Evolutionary conservation across 345 rosid genomes (phyloP).

Genomic region (Pistacia integerrima): DNA sequence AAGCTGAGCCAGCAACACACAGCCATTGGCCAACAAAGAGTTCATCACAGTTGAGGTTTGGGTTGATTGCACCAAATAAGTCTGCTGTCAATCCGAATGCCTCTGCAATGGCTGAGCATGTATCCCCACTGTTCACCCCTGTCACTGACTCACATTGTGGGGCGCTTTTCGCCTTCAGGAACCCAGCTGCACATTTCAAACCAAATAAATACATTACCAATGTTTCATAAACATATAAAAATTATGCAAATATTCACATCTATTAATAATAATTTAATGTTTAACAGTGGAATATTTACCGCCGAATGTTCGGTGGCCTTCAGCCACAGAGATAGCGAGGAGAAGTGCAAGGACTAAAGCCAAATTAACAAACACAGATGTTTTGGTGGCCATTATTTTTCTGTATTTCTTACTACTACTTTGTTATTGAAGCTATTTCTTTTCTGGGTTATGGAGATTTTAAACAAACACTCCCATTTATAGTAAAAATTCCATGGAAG

Average conservation of each 20-base stretch:
- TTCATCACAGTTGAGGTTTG: conserved; percentile 31
- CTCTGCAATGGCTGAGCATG: conserved; percentile 10
- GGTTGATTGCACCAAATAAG: conserved; percentile 26
- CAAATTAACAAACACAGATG: too few relatives aligned
- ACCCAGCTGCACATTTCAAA: background rate
- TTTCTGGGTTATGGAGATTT: background rate
- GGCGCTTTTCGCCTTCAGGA: background rate
- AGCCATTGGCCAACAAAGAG: conserved; percentile 47
- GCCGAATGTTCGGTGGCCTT: too few relatives aligned
- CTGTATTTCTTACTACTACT: background rate
- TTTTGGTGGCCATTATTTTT: too few relatives aligned
- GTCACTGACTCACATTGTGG: conserved; percentile 19
- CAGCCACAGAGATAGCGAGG: too few relatives aligned
- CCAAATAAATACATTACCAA: too few relatives aligned
- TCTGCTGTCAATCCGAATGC: background rate
- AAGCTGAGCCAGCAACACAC: conserved; percentile 26
- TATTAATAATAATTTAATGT: too few relatives aligned
- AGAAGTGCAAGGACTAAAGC: too few relatives aligned
- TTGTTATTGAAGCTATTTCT: background rate
- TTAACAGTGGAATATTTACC: too few relatives aligned
- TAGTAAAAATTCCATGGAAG: background rate
- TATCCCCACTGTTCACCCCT: conserved; percentile 13
- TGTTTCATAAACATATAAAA: too few relatives aligned
- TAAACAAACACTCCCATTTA: background rate
- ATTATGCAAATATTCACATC: too few relatives aligned